Base-by-base conservation (phyloP, 108 stramenopile genomes). In the Parietichytrium sp. region DNA sequence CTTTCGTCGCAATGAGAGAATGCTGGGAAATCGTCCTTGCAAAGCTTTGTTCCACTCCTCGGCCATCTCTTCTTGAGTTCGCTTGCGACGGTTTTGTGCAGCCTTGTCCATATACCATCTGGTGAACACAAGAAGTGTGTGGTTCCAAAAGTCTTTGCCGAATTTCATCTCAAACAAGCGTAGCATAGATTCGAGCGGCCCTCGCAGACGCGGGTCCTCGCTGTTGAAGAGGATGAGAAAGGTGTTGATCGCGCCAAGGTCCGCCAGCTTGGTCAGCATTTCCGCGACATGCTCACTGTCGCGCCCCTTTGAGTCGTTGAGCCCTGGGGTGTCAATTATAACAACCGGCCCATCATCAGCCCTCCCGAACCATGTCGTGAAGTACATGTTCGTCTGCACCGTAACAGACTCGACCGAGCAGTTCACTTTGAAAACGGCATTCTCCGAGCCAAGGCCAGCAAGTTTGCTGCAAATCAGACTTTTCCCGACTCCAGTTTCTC, bases 181-280 rank as follows among this genome's bases (percentile, higher is more conserved):
- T n/a, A 72, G 61, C 61, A 72, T 72, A 16, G 36, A 42, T 16
- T 33, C 45, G 61, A 72, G 61, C 13, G 61, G 61, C 0, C 61
- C 61, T 42, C 45, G 36, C 13, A 72, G 61, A 27, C 61, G 61
- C 13, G 61, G 10, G 61, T 72, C 61, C 42, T 72, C 38, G 38
- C 38, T n/a, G 61, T 72, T 72, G 38, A 72, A 25, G 15, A 72
- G 38, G 20, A 72, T 72, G 16, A 42, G 38, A 72, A 72, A 72
- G 33, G 61, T 72, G 20, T 72, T 33, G 20, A 72, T 42, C 61
- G 38, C 36, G 42, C 61, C 61, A n/a, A 72, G 61, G 10, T 72
- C 38, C 10, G 61, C 61, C 10, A 72, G 61, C 61, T 72, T 72
- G 61, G 42, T 38, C 16, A 72, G 3, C 61, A 72, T 72, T 6